Evolutionary conservation across 2,329 filamentous ascomycete genomes (phyloP).

Genomic region (Cordyceps farinosa): DNA sequence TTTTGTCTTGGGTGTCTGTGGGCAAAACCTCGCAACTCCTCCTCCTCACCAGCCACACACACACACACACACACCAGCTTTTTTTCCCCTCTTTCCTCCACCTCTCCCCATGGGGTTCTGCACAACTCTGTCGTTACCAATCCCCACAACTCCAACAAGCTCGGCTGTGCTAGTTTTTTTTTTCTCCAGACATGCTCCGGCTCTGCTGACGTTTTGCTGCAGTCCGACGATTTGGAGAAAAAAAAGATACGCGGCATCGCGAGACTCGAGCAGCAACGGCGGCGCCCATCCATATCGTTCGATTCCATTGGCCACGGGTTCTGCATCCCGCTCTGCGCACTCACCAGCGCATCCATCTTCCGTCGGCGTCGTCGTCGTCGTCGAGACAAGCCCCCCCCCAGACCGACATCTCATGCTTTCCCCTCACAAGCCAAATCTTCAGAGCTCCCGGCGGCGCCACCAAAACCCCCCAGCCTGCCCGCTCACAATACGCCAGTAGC

Average conservation of each 20-base stretch:
- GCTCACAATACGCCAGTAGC: not conserved
- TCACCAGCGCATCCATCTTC: not conserved
- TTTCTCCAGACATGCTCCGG: not conserved
- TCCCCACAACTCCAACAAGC: conserved; percentile 17
- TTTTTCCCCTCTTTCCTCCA: conserved; percentile 15
- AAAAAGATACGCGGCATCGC: not conserved
- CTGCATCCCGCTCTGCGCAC: not conserved
- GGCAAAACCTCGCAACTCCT: not conserved
- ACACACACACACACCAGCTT: not conserved
- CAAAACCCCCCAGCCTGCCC: conserved; percentile 2
- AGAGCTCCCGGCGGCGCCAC: not conserved
- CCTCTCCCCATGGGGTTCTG: conserved; percentile 16
- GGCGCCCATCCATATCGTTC: not conserved
- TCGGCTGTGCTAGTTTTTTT: conserved; percentile 14
- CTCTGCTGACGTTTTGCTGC: not conserved
- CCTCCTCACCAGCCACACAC: conserved; percentile 3
- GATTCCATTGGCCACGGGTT: not conserved
- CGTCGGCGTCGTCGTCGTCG: not conserved
- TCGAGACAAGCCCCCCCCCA: not conserved
- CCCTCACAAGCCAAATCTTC: conserved; percentile 10
- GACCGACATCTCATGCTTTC: conserved; percentile 16
- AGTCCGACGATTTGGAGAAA: conserved; percentile 15
- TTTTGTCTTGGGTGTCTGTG: not conserved
- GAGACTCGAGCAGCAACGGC: not conserved
- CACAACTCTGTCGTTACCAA: not conserved